Base-by-base conservation (phyloP, 257 asterid genomes). In the Phtheirospermum japonicum region DNA sequence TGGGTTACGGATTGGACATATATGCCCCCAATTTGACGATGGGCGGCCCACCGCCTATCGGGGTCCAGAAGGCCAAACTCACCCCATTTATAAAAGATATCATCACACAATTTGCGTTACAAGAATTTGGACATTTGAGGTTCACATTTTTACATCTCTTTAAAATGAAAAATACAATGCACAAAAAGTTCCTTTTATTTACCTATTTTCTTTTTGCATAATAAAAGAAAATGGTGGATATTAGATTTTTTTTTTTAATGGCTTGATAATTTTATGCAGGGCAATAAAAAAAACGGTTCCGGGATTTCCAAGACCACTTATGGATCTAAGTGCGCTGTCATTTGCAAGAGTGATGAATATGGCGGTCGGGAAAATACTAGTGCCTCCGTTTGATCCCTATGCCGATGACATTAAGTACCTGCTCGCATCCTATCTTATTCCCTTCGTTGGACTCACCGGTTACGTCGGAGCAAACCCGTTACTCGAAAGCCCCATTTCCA, bases 111-210 rank as follows among this genome's bases (percentile, higher is more conserved):
- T 92, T 92, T 55, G 97, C 85, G n/a, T 75, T 73, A 4, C 96
- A 92, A 69, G 97, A 92, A 77, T 83, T 92, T 11, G 99, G 99
- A 19, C 99, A 92, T 65, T 6, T 91, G 62, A 85, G 90, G 98
- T 87, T 16, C 16, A 8, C 52, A 39, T 48, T 40, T 40, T 40
- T 40, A 9, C n/a, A 1, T 23, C 28, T 23, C 28, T 23, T 23
- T 23, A n/a, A n/a, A n/a, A n/a, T 23, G 3, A 1, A 23, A 23
- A 23, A 23, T 3, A 23, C 28, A 23, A 23, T 23, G 3, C n/a
- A n/a, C n/a, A n/a, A n/a, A n/a, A n/a, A n/a, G n/a, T 23, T 23
- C 28, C 1, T 23, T 67, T 9, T 85, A 61, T 87, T 20, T 17
- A 9, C 52, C 32, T 49, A 16, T 40, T 61, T 18, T 18, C 11